Evolutionary conservation across 345 rosid species (phyloP).

Genomic region (Salix koriyanagi): DNA sequence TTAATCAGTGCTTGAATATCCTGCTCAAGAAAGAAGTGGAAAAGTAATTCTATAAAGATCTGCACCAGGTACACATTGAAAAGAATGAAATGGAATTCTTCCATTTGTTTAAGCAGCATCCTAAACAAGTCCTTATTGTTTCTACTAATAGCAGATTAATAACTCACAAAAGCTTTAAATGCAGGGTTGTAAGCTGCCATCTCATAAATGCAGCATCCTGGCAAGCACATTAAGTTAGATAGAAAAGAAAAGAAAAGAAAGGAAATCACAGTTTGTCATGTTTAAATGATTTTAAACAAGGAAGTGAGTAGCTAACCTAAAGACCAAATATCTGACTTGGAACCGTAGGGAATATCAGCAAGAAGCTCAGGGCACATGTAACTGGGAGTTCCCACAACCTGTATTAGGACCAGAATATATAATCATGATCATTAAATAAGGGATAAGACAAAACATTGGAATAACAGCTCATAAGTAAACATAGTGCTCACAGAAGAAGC

Average conservation of each 20-base stretch:
- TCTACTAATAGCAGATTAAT: conserved; percentile 1
- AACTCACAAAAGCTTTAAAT: conserved; percentile 91
- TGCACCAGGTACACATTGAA: background rate
- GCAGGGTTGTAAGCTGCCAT: conserved; percentile 91
- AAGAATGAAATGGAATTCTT: background rate
- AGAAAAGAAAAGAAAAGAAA: background rate
- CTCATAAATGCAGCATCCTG: conserved; percentile 99
- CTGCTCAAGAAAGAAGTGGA: conserved; percentile 32
- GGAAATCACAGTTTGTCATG: background rate
- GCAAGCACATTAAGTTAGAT: conserved; percentile 15
- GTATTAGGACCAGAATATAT: conserved; percentile 11
- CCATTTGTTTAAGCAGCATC: background rate
- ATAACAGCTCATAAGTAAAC: conserved; percentile 1
- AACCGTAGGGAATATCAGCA: conserved; percentile 97
- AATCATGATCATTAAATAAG: background rate
- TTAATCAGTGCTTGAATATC: conserved; percentile 96
- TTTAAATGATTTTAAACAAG: background rate
- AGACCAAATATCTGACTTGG: conserved; percentile 96
- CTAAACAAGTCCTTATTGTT: background rate
- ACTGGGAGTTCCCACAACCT: conserved; percentile 99
- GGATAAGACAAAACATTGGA: conserved; percentile 6
- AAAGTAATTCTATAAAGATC: background rate
- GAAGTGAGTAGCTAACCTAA: conserved; percentile 44
- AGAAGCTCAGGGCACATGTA: conserved; percentile 99
- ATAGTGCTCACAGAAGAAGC: conserved; percentile 78